Base-by-base conservation (phyloP, 179 eudicot genomes). In the Nepenthes alata region DNA sequence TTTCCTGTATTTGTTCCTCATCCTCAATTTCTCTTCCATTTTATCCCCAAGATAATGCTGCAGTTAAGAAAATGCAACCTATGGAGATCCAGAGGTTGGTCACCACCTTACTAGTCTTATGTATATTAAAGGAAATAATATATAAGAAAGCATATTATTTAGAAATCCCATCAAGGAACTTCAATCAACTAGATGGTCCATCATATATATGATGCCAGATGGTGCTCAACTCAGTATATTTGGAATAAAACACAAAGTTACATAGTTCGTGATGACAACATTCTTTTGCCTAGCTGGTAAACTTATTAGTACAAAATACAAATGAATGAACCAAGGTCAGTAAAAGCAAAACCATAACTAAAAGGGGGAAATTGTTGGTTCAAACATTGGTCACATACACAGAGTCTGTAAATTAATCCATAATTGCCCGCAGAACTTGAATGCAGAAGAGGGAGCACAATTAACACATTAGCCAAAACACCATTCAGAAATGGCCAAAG, bases 1-100 rank as follows among this genome's bases (percentile, higher is more conserved):
- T 83, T 88, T 91, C 81, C 78, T 69, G 82, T 84, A 80, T 81
- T 84, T 91, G 91, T 82, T 88, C 88, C 81, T 86, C 80, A 80
- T 78, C 88, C 77, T 77, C 86, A 81, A 81, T 77, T 69, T 78
- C 72, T 70, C 77, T 72, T 73, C 63, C 74, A 73, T 74, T 82
- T 72, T 72, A 78, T 72, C 84, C 80, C 74, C 81, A 77, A 68
- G 78, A 70, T 54, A 76, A 72, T 72, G 83, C 82, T 69, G 85
- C 79, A 74, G 61, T 73, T 77, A 78, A 72, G 77, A 76, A 78
- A 69, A 81, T 78, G 73, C 80, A 82, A 82, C 86, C 87, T 79
- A 80, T 75, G 85, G 72, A 85, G 72, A 79, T 67, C 71, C 81
- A 78, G 73, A 69, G 72, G 63, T 62, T 66, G 65, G 73, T 74